Percentiles rank a stretch among this genome's conserved stretches.
phyloP scores from a whole-genome alignment of 192 early-diverging fungal species.

The Paraglomus brasilianum region DNA sequence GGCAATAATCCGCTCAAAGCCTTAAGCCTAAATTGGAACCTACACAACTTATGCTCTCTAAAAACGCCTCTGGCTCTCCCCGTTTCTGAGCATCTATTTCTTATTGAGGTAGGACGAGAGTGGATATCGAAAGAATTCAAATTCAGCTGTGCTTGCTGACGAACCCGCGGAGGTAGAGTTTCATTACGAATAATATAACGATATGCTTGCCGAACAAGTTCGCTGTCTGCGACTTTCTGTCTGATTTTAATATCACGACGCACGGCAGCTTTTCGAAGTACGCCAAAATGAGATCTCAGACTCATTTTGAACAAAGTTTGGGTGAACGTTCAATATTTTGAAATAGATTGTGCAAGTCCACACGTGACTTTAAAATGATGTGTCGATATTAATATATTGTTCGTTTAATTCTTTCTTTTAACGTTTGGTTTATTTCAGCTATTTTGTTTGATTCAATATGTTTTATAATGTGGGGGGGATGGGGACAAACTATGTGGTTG shows the following conservation, averaged over 20 bases:
- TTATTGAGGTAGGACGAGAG: constrained; percentile 61
- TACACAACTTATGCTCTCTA: constrained; percentile 70
- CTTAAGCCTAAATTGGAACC: constrained; percentile 78
- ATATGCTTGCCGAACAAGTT: constrained; percentile 71
- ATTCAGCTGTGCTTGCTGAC: constrained; percentile 75
- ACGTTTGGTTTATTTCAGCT: too few species aligned
- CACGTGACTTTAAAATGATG: too few species aligned
- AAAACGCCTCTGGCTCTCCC: constrained; percentile 76
- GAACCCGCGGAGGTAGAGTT: constrained; percentile 66
- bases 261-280: constrained; percentile 45
- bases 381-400: too few species aligned
- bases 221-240: constrained; percentile 61
- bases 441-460: too few species aligned
- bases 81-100: constrained; percentile 73
- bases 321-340: too few species aligned
- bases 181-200: constrained; percentile 78
- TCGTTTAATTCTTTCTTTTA: too few species aligned
- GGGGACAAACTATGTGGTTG: too few species aligned
- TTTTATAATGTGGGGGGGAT: too few species aligned
- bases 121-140: constrained; percentile 66
- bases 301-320: too few species aligned
- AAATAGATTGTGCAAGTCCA: too few species aligned
- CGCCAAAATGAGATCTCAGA: background rate
- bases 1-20: constrained; percentile 78
- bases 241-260: constrained; percentile 74